Evolutionary conservation across 2,329 filamentous ascomycete genomes (phyloP), one percentile per base, ranked within the genome.

Genomic region (Endoconidiophora polonica): DNA sequence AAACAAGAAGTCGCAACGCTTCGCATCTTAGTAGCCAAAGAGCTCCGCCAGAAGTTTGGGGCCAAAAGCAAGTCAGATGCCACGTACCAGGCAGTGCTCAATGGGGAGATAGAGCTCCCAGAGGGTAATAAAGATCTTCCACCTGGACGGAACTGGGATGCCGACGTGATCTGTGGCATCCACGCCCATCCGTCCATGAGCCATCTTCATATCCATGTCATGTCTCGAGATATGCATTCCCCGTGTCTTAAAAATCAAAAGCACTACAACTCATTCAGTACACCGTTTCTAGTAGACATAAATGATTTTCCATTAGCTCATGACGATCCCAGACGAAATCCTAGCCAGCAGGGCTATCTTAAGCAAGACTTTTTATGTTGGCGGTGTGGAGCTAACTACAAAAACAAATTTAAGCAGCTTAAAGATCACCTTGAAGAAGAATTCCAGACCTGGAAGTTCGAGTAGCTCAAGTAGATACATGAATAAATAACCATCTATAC

Each of bases 241-340:
- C 72, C 75, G 9, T 73, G 72, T 43, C 57, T 95, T 63, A 85
- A 81, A 65, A 79, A 90, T 60, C 73, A 79, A 55, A 90, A 87
- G 62, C 91, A 96, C 65, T 96, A 95, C 66, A 86, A 91, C 60
- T 91, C 83, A 55, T 96, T 96, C 65, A 79, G 76, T 29, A 93
- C 88, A 48, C 74, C 76, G 3, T 98, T 96, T 62, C 76, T 98
- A 20, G 75, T 96, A 10, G 70, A 73, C 14, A 59, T 96, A 23
- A 78, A 78, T 20, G 83, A 88, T 53, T 90, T 95, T 46, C 90
- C 91, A 3, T 66, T 96, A 26, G 69, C 71, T 0, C 55, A 67
- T 23, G 74, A 80, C 49, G 86, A 93, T 61, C 63, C 66, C 43
- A 67, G 86, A 53, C 70, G 80, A 55, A 61, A 77, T 50, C 72